phyloP scores from a whole-genome alignment of 108 stramenopile species.

The Nitzschia inconspicua region DNA sequence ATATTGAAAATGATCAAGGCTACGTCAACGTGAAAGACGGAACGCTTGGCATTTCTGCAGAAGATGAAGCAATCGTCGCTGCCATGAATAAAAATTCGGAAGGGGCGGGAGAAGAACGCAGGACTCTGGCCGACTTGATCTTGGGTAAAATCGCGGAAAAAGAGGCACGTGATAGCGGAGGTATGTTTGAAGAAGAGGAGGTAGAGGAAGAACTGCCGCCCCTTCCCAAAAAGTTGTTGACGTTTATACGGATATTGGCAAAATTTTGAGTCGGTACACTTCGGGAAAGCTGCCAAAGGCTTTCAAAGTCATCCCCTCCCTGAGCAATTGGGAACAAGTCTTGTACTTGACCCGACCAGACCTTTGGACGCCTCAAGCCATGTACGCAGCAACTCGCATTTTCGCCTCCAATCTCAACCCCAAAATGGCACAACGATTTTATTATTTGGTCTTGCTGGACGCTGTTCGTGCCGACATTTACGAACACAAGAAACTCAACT shows the following conservation, averaged over 20 bases:
- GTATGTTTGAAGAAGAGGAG: constrained; percentile 20
- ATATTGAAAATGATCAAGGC: constrained; percentile 69
- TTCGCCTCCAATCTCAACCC: constrained; percentile 98
- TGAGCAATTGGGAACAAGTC: constrained; percentile 97
- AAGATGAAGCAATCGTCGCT: constrained; percentile 78
- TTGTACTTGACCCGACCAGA: constrained; percentile 96
- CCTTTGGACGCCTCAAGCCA: constrained; percentile 94
- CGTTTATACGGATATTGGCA: constrained; percentile 94
- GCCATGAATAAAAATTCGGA: constrained; percentile 49
- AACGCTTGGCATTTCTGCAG: constrained; percentile 61
- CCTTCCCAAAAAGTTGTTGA: constrained; percentile 91
- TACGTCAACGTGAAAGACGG: constrained; percentile 61
- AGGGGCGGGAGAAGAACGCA: constrained; percentile 43
- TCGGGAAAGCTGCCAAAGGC: constrained; percentile 99
- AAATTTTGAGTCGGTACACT: constrained; percentile 89
- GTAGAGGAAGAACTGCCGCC: constrained; percentile 40
- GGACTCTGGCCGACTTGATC: constrained; percentile 95
- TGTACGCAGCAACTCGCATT: constrained; percentile 94
- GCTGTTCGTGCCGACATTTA: constrained; percentile 93
- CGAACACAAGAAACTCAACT: constrained; percentile 92
- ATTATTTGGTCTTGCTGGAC: constrained; percentile 93
- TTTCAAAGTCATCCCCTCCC: constrained; percentile 98
- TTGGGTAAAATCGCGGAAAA: constrained; percentile 97
- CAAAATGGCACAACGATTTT: constrained; percentile 97
- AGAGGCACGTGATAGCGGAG: constrained; percentile 60